These are phyloP conservation scores for Physcomitrium patens DNA, from an alignment of 225 moss, liverwort and hornwort genomes.

Conservation along the genomic window DNA sequence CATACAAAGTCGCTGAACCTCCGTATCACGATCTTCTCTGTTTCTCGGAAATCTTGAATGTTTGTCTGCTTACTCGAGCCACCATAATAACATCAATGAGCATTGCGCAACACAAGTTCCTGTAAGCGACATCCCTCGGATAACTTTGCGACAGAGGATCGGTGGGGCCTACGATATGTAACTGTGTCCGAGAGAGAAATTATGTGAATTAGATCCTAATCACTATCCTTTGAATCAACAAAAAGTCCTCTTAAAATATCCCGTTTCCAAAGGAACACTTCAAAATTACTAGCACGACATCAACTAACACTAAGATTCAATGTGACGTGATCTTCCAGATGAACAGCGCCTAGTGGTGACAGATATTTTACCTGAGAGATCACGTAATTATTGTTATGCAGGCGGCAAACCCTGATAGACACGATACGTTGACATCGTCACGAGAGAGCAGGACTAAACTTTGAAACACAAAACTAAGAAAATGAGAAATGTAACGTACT, in stretches of 20 bases:
- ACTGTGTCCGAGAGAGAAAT: not conserved
- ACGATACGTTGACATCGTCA: not conserved
- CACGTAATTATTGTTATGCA: not conserved
- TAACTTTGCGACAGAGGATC: not conserved
- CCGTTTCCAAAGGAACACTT: slow-evolving; percentile 17
- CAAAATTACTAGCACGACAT: not conserved
- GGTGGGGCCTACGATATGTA: not conserved
- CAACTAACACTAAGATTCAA: slow-evolving; percentile 2
- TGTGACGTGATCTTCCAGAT: not conserved
- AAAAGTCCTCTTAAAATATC: slow-evolving; percentile 7
- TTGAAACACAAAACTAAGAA: not conserved
- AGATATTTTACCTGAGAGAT: too few relatives aligned
- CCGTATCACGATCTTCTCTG: slow-evolving; percentile 95
- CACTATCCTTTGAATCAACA: not conserved
- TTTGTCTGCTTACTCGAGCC: slow-evolving; percentile 69
- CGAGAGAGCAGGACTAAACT: slow-evolving; percentile 1
- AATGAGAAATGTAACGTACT: slow-evolving; percentile 43
- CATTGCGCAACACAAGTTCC: slow-evolving; percentile 13
- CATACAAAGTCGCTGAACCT: slow-evolving; percentile 97
- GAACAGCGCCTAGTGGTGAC: too few relatives aligned
- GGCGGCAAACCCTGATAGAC: slow-evolving; percentile 3
- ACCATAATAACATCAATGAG: slow-evolving; percentile 28
- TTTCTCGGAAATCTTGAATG: slow-evolving; percentile 91
- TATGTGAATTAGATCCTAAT: slow-evolving; percentile 11
- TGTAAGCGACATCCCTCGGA: slow-evolving; percentile 23